Percentiles rank a stretch among this genome's conserved stretches.
phyloP scores from a whole-genome alignment of 257 asterid genomes.

The Datura wrightii region DNA sequence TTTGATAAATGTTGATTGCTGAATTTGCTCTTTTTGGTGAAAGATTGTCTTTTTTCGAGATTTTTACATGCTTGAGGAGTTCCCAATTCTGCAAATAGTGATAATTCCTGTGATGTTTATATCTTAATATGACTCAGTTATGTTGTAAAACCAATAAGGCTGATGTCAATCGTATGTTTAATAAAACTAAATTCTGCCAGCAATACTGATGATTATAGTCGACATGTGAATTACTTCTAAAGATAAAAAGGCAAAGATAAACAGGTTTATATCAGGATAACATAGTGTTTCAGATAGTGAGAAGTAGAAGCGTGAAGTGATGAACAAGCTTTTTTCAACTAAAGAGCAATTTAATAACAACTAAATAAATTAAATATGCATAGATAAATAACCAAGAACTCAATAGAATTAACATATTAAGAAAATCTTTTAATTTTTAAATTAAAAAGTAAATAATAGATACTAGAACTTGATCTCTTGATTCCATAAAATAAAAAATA shows the following conservation, averaged over 20 bases:
- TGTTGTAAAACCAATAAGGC: not conserved
- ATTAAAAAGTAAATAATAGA: no score
- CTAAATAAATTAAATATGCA: no score
- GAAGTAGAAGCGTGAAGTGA: no score
- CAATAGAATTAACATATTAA: no score
- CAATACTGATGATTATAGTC: not conserved
- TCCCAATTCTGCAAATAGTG: not conserved
- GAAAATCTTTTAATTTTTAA: no score
- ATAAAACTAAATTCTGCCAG: no score
- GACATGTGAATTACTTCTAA: not conserved
- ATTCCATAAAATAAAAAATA: no score
- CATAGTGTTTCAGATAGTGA: no score
- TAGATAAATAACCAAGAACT: no score
- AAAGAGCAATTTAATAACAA: no score
- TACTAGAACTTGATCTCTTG: no score
- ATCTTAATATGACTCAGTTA: not conserved
- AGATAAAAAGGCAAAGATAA: not conserved
- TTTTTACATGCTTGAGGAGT: not conserved
- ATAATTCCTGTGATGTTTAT: not conserved
- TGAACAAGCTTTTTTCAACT: no score
- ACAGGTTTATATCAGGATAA: not conserved
- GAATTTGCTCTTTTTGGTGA: conserved; percentile 6
- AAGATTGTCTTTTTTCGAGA: not conserved
- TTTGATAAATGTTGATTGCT: not conserved
- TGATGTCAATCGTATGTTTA: not conserved